Percentiles rank a stretch among this genome's conserved stretches.
These are phyloP conservation scores for Gliomastix tumulicola DNA, from an alignment of 2,329 filamentous ascomycete genomes.

Conservation along the genomic window DNA sequence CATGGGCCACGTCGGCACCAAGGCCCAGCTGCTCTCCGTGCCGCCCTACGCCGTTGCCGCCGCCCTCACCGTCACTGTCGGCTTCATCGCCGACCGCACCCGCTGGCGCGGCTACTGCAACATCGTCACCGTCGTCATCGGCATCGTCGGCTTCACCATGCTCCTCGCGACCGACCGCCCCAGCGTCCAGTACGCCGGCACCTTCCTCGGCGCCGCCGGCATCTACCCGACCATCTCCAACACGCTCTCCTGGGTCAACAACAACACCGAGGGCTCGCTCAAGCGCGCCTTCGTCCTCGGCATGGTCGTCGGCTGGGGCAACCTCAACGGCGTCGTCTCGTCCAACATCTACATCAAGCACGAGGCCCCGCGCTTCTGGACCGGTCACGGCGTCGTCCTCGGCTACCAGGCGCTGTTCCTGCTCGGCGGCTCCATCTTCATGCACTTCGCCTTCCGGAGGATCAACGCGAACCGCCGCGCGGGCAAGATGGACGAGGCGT, in stretches of 20 bases:
- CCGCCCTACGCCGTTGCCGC: constrained; percentile 56
- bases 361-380: constrained; percentile 20
- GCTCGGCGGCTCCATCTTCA: constrained; percentile 55
- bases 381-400: constrained; percentile 56
- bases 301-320: constrained; percentile 55
- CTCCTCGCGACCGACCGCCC: constrained; percentile 52
- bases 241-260: constrained; percentile 70
- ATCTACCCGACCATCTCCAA: constrained; percentile 78
- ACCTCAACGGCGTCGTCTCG: constrained; percentile 53
- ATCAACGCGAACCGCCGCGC: constrained; percentile 53
- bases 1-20: constrained; percentile 48
- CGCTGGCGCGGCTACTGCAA: constrained; percentile 43
- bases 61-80: constrained; percentile 44
- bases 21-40: constrained; percentile 60
- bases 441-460: constrained; percentile 46
- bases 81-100: constrained; percentile 46
- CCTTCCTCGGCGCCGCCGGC: constrained; percentile 68
- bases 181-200: constrained; percentile 62
- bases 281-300: constrained; percentile 63
- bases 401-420: constrained; percentile 58
- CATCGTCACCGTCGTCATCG: constrained; percentile 59
- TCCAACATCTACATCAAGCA: constrained; percentile 54
- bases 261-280: constrained; percentile 62
- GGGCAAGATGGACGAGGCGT: constrained; percentile 50
- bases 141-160: constrained; percentile 56